phyloP scores from a whole-genome alignment of 2,329 filamentous ascomycete species.

The Arthrobotrys entomopaga region DNA sequence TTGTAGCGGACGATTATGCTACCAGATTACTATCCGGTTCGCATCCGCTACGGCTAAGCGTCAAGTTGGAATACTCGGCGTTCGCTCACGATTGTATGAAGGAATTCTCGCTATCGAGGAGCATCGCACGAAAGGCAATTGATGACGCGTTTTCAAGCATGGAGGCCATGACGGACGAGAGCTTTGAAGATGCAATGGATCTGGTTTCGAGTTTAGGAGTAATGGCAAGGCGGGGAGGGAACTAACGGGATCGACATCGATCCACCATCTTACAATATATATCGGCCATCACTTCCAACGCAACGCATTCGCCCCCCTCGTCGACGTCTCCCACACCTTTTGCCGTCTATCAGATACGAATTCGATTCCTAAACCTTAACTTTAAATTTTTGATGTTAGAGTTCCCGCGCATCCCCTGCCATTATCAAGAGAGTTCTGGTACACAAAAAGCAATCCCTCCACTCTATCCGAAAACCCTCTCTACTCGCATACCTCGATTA shows the following conservation, averaged over 20 bases:
- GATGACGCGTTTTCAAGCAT: conserved; percentile 89
- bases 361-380: conserved; percentile 33
- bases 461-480: neutral
- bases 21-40: conserved; percentile 83
- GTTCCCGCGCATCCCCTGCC: conserved; percentile 26
- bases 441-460: neutral
- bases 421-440: neutral
- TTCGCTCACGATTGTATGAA: conserved; percentile 94
- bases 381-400: conserved; percentile 43
- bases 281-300: conserved; percentile 5
- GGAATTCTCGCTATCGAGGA: conserved; percentile 78
- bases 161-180: conserved; percentile 88
- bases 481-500: neutral
- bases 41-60: conserved; percentile 86
- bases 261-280: neutral
- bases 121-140: conserved; percentile 82
- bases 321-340: conserved; percentile 24
- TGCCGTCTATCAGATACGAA: conserved; percentile 6
- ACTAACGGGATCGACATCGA: conserved; percentile 1
- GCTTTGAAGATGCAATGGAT: conserved; percentile 90
- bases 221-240: conserved; percentile 46
- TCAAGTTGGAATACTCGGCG: conserved; percentile 90
- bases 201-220: conserved; percentile 58
- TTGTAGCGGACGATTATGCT: conserved; percentile 77
- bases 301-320: conserved; percentile 18